phyloP scores from a whole-genome alignment of 1,284 basidiomycete genomes.

The Sanghuangporus baumii region DNA sequence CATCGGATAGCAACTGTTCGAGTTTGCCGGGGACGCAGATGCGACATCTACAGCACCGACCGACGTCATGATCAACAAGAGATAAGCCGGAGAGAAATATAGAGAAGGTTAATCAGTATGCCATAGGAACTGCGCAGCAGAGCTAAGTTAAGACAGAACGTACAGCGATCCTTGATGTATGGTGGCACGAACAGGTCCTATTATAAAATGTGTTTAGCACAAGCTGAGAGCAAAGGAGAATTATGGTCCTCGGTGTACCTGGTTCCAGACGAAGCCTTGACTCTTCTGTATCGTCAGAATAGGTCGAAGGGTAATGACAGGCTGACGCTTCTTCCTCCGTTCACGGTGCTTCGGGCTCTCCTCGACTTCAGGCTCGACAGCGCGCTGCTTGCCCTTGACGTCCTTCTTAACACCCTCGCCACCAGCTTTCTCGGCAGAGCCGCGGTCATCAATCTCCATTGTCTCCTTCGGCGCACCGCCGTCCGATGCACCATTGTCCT shows the following conservation, averaged over 20 bases:
- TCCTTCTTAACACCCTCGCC: constrained; percentile 40
- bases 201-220: constrained; percentile 6
- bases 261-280: constrained; percentile 86
- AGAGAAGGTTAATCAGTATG: constrained; percentile 16
- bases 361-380: constrained; percentile 47
- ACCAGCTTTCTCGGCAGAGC: constrained; percentile 26
- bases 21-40: constrained; percentile 72
- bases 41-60: constrained; percentile 53
- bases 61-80: constrained; percentile 16
- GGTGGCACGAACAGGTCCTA: constrained; percentile 80
- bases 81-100: constrained; percentile 13
- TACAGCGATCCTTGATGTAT: constrained; percentile 83
- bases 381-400: constrained; percentile 73
- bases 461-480: constrained; percentile 9
- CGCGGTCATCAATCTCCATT: constrained; percentile 26
- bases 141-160: constrained; percentile 30
- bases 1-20: constrained; percentile 57
- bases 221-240: constrained; percentile 6
- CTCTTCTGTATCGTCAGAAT: constrained; percentile 79
- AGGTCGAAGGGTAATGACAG: constrained; percentile 59
- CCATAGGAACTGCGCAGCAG: constrained; percentile 13
- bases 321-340: constrained; percentile 52
- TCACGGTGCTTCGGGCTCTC: constrained; percentile 36
- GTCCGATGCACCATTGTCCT: background rate
- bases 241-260: constrained; percentile 39